These are phyloP conservation scores for Elongisporangium undulatum DNA, from an alignment of 352 stramenopile genomes.

Conservation along the genomic window DNA sequence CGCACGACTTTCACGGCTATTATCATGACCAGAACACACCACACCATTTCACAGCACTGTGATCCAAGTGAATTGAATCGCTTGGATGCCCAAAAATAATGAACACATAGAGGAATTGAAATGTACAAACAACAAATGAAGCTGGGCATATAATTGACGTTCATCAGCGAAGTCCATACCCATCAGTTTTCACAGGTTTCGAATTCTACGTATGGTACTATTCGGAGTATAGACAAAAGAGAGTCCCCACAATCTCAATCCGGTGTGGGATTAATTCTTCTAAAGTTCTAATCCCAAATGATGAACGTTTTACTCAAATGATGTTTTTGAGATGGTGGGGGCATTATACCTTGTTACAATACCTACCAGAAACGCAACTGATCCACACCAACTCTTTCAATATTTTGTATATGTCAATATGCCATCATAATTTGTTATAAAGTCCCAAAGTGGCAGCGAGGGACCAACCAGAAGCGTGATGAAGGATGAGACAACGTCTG, in stretches of 20 bases:
- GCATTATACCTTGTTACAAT: conserved; percentile 40
- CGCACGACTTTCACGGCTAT: neutral
- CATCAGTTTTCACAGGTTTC: no score
- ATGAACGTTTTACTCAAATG: conserved; percentile 33
- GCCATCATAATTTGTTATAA: no score
- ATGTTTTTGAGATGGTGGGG: conserved; percentile 32
- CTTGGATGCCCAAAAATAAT: no score
- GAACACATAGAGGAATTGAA: no score
- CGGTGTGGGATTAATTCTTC: conserved; percentile 40
- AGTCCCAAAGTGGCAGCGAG: no score
- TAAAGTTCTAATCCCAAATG: conserved; percentile 45
- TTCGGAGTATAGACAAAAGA: neutral
- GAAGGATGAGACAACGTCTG: no score
- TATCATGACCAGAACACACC: neutral
- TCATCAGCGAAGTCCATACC: no score
- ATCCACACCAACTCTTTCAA: conserved; percentile 11
- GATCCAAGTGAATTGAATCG: no score
- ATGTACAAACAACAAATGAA: no score
- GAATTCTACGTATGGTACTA: neutral
- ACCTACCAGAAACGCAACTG: conserved; percentile 31
- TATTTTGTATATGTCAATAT: no score
- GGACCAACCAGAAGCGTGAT: no score
- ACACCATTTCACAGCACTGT: neutral
- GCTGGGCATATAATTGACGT: no score
- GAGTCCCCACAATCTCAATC: neutral